Conservation (phyloP, 768 basidiomycete species). For the Termitomyces sp. region DNA sequence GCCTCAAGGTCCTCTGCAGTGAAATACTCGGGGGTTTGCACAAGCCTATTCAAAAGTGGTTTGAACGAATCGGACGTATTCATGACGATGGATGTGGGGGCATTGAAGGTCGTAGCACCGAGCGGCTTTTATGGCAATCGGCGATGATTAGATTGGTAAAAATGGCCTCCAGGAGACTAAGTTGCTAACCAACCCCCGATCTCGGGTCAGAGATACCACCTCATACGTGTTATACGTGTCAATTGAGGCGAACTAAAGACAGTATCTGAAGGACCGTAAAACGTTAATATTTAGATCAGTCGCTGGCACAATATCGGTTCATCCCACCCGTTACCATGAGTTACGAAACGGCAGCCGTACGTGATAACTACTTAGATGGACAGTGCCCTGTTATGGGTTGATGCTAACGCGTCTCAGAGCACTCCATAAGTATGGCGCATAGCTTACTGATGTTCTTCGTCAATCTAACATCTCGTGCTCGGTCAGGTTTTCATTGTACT, state of each 20-base stretch:
- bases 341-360: too few relatives aligned
- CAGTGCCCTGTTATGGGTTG: not conserved
- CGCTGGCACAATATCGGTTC: not conserved
- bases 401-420: not conserved
- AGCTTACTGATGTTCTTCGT: not conserved
- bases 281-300: not conserved
- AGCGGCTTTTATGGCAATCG: slow-evolving; percentile 2
- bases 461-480: not conserved
- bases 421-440: too few relatives aligned
- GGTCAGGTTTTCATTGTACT: not conserved
- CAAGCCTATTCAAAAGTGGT: slow-evolving; percentile 67
- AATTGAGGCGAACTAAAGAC: not conserved
- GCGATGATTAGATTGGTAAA: not conserved
- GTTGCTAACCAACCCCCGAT: too few relatives aligned
- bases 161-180: not conserved
- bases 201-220: not conserved
- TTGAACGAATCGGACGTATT: slow-evolving; percentile 58
- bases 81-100: slow-evolving; percentile 7
- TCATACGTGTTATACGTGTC: not conserved
- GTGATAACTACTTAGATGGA: too few relatives aligned
- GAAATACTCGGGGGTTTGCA: slow-evolving; percentile 80
- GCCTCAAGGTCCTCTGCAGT: slow-evolving; percentile 64
- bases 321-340: too few relatives aligned
- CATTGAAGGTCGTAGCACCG: not conserved
- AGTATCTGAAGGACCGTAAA: not conserved